Conservation (phyloP, 2,329 filamentous ascomycete species). For the Nakataea oryzae region DNA sequence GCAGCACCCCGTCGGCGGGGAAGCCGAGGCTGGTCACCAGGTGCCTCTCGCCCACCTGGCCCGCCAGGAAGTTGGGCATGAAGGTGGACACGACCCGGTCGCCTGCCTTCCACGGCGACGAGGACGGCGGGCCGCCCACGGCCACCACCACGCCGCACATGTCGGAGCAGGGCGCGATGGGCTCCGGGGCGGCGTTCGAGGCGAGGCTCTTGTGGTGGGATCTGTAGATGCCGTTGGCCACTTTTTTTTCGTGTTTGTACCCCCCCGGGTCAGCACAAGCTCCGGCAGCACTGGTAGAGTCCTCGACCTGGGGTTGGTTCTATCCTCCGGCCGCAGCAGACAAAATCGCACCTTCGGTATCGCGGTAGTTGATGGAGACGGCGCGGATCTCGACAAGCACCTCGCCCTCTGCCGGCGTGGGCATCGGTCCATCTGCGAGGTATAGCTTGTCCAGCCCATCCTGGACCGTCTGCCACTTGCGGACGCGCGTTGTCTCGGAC, state of each 20-base stretch:
- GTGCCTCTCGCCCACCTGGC: conserved; percentile 45
- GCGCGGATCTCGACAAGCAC: conserved; percentile 35
- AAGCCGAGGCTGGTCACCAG: conserved; percentile 49
- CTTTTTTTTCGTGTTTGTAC: conserved; percentile 22
- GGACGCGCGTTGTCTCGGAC: conserved; percentile 7
- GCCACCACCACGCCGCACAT: conserved; percentile 54
- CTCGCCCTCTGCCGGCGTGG: conserved; percentile 36
- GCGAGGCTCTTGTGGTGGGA: conserved; percentile 46
- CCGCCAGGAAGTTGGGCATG: conserved; percentile 43
- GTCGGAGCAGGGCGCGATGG: conserved; percentile 57
- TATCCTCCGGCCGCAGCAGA: too few species aligned
- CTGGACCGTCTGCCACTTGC: conserved; percentile 45
- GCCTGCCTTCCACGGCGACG: conserved; percentile 36
- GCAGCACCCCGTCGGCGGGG: conserved; percentile 46
- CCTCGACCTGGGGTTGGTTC: too few species aligned
- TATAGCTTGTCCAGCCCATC: conserved; percentile 44
- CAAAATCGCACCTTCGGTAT: conserved; percentile 39
- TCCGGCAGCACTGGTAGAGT: too few species aligned
- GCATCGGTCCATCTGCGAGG: conserved; percentile 31
- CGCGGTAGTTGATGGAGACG: conserved; percentile 39
- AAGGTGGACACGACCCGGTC: conserved; percentile 61
- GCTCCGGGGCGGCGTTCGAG: conserved; percentile 18
- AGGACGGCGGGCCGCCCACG: conserved; percentile 27
- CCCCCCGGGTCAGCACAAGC: background rate
- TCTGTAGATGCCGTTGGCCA: conserved; percentile 55